Base-by-base conservation (phyloP, 371 early-diverging fungal species). In the Zychaea mexicana region DNA sequence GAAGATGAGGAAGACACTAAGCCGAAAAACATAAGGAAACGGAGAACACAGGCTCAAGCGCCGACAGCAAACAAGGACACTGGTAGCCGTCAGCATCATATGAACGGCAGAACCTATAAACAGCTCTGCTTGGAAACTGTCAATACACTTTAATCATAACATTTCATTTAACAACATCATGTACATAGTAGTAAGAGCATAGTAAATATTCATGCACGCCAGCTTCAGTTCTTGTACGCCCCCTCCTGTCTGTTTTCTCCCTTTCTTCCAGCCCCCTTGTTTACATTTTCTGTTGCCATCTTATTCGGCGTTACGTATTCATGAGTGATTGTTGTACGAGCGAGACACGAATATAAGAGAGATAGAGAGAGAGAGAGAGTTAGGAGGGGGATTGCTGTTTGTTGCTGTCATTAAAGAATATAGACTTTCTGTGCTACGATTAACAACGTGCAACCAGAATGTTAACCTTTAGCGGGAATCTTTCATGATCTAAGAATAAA, bases 1-100 rank as follows among this genome's bases (percentile, higher is more conserved):
- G 70, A 70, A 57, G 70, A 70, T 30, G 70, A 66, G 21, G 64
- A 57, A 30, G 59, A 42, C 42, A 42, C 52, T 19, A 52, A 49
- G 38, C 52, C 55, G 42, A 60, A 47, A 31, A 61, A 52, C 30
- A 24, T 45, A 47, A 62, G 47, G 17, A 66, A 66, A 53, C 64
- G 57, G 9, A 54, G 39, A 22, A 0, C 6, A 24, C 9, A 19
- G 22, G 49, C 38, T 36, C 9, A 49, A 24, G 22, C 21, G 49
- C 49, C 49, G 24, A 49, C 42, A 49, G 5, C 49, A 4, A 24
- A 6, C 22, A 19, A 22, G 7, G 22, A 13, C n/a, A 24, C 3
- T 49, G n/a, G n/a, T 1, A 42, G n/a, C 4, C 13, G n/a, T 12
- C 15, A 42, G 6, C 49, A 49, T 49, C 49, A 49, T 49, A 22